Base-by-base conservation (phyloP, 768 basidiomycete genomes). In the Termitomyces sp. region DNA sequence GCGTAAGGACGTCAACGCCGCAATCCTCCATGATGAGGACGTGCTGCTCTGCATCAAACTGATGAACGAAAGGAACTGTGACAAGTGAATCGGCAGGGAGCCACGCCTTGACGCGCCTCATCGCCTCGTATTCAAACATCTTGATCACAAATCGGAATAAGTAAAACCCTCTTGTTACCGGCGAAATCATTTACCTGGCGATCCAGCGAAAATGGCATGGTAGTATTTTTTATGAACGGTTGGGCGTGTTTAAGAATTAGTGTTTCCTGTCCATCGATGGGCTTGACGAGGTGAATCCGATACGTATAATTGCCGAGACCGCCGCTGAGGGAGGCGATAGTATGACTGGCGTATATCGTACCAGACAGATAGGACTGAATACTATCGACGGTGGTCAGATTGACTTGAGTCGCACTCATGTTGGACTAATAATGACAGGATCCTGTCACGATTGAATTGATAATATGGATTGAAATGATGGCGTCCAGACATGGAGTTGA, bases 1-100 rank as follows among this genome's bases (percentile, higher is more conserved):
- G 72, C 1, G 72, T 70, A 12, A 70, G 56, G 25, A 67, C 59
- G 19, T 63, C 61, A 32, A 63, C 65, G 3, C 86, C 86, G 51
- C 73, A 76, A 56, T 88, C 86, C 44, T 85, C 81, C 76, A 88
- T 85, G 64, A 88, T 76, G 39, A 88, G 74, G 14, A 77, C 79
- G 58, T 79, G 72, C 10, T 65, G 72, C 25, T 68, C 70, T 40
- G 75, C 65, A 61, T 88, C 85, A 63, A 80, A 78, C 34, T 73
- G 66, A 62, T 79, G 70, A 16, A 87, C 70, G 6, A 56, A 64
- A 2, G 85, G 85, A 4, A 81, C 77, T 2, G 72, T 76, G 47
- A 82, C 73, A 17, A 79, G 50, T 3, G 76, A 68, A 25, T 72
- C 67, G 17, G 53, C 54, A 9, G 73, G 70, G 1, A 78, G 61